These are phyloP conservation scores for Bolboschoenus planiculmis DNA, from an alignment of 176 grass and related monocot genomes.

Conservation along the genomic window DNA sequence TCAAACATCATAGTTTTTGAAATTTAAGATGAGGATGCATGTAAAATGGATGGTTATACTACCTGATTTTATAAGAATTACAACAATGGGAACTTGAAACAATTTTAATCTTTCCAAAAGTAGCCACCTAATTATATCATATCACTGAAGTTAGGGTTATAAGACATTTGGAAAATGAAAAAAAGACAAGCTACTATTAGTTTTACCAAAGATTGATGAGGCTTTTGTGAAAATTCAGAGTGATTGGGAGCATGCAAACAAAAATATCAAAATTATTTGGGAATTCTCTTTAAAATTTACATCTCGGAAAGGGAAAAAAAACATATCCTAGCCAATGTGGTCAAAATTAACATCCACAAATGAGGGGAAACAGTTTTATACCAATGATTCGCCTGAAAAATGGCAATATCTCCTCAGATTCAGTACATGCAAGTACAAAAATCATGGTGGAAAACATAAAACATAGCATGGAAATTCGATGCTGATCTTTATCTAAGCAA, in stretches of 20 bases:
- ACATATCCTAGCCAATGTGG: not conserved
- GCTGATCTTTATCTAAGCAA: constrained; percentile 7
- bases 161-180: not conserved
- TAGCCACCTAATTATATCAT: not conserved
- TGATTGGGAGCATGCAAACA: constrained; percentile 4
- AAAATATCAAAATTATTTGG: not conserved
- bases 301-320: not conserved
- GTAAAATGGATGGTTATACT: not conserved
- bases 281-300: constrained; percentile 9
- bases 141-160: constrained; percentile 22
- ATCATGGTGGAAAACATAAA: not conserved
- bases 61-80: not conserved
- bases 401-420: constrained; percentile 8
- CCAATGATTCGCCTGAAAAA: not conserved
- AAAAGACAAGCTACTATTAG: not conserved
- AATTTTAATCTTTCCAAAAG: constrained; percentile 4
- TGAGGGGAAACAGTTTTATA: not conserved
- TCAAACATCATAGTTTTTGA: not conserved
- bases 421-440: constrained; percentile 14
- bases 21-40: not conserved
- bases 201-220: not conserved
- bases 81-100: constrained; percentile 15
- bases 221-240: not conserved
- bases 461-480: not conserved
- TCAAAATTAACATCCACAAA: not conserved